Evolutionary conservation across 768 basidiomycete genomes (phyloP).

Genomic region (Paxillus involutus): DNA sequence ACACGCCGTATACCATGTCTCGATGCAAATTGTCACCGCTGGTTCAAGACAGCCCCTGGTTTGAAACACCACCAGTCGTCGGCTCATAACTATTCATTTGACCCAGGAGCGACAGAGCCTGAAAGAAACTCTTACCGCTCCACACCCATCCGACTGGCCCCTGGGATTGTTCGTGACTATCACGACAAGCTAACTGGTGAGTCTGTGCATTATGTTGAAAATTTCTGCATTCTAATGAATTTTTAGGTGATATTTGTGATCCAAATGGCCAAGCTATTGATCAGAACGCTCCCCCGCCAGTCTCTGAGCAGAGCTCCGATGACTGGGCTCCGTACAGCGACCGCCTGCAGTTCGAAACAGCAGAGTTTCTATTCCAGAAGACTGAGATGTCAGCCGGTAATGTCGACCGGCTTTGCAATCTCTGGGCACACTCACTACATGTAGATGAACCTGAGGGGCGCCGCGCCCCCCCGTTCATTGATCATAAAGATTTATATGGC

Average conservation of each 20-base stretch:
- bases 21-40: background rate
- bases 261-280: background rate
- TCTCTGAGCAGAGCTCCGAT: background rate
- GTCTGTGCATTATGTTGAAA: background rate
- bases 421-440: too few species aligned
- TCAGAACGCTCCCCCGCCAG: background rate
- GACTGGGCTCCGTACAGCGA: background rate
- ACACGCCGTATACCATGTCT: background rate
- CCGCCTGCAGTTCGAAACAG: background rate
- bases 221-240: background rate
- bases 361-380: background rate
- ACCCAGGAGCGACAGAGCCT: background rate
- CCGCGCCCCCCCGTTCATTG: too few species aligned
- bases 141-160: background rate
- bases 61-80: constrained; percentile 1
- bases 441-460: too few species aligned
- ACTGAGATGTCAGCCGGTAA: background rate
- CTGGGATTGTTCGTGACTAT: background rate
- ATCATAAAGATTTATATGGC: too few species aligned
- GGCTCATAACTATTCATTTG: background rate
- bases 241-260: background rate
- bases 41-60: background rate
- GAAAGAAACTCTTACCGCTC: background rate
- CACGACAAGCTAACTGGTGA: background rate
- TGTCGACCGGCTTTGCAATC: too few species aligned